phyloP scores from a whole-genome alignment of 805 yeast species.

The Yamadazyma tumulicola region DNA sequence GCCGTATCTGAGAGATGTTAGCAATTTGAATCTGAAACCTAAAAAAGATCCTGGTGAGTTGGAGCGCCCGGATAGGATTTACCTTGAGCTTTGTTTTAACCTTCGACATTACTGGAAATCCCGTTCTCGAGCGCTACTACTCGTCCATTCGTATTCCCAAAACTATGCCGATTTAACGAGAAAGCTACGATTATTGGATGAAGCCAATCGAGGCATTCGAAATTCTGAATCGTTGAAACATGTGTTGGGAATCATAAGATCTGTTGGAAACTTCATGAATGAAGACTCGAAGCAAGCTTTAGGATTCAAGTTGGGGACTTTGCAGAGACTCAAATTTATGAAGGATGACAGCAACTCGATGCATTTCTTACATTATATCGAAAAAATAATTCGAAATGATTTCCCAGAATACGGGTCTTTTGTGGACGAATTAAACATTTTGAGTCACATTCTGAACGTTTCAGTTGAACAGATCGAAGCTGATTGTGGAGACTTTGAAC shows the following conservation, averaged over 20 bases:
- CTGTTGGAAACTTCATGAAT: constrained; percentile 96
- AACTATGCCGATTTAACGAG: constrained; percentile 71
- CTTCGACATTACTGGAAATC: constrained; percentile 89
- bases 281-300: constrained; percentile 86
- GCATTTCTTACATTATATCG: constrained; percentile 91
- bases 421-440: constrained; percentile 64
- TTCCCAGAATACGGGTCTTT: constrained; percentile 78
- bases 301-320: constrained; percentile 88
- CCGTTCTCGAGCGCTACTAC: constrained; percentile 76
- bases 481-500: constrained; percentile 66
- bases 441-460: constrained; percentile 61
- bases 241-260: constrained; percentile 77
- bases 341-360: constrained; percentile 84
- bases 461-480: constrained; percentile 76
- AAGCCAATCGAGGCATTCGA: constrained; percentile 64
- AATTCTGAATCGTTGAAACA: constrained; percentile 65
- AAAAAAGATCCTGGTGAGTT: constrained; percentile 73
- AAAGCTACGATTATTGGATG: constrained; percentile 68
- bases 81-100: constrained; percentile 77
- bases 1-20: constrained; percentile 78
- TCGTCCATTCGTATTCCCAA: constrained; percentile 66
- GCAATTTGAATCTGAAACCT: constrained; percentile 37
- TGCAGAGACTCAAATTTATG: constrained; percentile 84
- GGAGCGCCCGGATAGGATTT: constrained; percentile 84
- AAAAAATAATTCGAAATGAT: constrained; percentile 75